These are phyloP conservation scores for Proteromonas lacertae DNA, from an alignment of 352 stramenopile genomes.

Conservation along the genomic window DNA sequence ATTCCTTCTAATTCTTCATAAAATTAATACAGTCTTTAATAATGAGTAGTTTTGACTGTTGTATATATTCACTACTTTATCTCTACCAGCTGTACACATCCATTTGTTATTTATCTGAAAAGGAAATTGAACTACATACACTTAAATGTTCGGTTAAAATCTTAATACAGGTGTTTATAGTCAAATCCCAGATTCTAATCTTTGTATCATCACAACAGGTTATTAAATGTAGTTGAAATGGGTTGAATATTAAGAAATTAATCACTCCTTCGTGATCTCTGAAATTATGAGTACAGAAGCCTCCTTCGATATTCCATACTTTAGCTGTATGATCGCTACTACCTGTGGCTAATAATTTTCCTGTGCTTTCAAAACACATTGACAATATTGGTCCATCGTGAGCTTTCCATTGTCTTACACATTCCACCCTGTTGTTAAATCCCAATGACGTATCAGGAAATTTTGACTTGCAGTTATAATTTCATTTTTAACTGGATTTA, in stretches of 20 bases:
- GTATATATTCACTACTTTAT: too few relatives aligned
- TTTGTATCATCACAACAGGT: constrained; percentile 26
- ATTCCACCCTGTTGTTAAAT: neutral
- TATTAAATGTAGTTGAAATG: constrained; percentile 19
- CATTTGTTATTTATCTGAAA: neutral
- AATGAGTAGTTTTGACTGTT: too few relatives aligned
- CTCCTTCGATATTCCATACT: constrained; percentile 57
- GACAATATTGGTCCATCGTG: constrained; percentile 29
- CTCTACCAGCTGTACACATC: neutral
- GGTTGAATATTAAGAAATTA: constrained; percentile 37
- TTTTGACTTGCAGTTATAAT: neutral
- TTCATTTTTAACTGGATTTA: neutral
- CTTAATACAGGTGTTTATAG: too few relatives aligned
- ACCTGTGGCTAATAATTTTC: constrained; percentile 64
- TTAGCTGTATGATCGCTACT: constrained; percentile 71
- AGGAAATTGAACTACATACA: too few relatives aligned
- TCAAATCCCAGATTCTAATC: neutral
- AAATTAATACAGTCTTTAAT: too few relatives aligned
- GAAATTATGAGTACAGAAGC: constrained; percentile 69
- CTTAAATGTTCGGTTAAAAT: neutral
- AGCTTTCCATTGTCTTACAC: constrained; percentile 5
- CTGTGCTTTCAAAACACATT: constrained; percentile 46
- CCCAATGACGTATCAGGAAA: neutral
- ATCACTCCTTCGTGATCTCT: constrained; percentile 37
- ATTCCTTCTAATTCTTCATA: too few relatives aligned